phyloP scores from a whole-genome alignment of 495 filamentous ascomycete genomes.

The Aspergillus mulundensis region DNA sequence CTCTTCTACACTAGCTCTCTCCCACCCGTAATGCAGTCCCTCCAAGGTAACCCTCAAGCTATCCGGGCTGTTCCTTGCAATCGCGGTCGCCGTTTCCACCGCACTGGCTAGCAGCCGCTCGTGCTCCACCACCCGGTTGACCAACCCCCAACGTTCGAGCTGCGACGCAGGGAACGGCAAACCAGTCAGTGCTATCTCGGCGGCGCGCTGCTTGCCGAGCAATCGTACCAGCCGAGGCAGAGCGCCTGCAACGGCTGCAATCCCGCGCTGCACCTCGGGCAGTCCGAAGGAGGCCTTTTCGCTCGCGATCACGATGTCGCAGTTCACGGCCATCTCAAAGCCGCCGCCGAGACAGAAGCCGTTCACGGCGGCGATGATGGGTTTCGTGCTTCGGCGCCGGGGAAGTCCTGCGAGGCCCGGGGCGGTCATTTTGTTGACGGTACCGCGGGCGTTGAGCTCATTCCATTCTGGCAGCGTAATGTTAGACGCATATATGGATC shows the following conservation, averaged over 20 bases:
- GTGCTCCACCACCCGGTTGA: conserved; percentile 5
- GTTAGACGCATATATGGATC: background rate
- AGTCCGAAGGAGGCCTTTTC: conserved; percentile 53
- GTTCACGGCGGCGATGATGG: conserved; percentile 71
- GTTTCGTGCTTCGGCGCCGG: conserved; percentile 47
- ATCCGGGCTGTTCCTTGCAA: conserved; percentile 59
- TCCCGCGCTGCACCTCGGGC: conserved; percentile 66
- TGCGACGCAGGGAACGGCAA: conserved; percentile 51
- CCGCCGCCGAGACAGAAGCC: conserved; percentile 74
- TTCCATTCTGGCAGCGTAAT: conserved; percentile 37
- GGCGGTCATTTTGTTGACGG: conserved; percentile 41
- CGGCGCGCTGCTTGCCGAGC: conserved; percentile 63
- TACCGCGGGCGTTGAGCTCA: conserved; percentile 29
- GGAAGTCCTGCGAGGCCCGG: conserved; percentile 53
- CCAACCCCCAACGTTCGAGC: conserved; percentile 59
- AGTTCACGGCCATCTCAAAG: conserved; percentile 67
- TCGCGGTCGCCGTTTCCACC: conserved; percentile 7
- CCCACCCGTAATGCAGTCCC: conserved; percentile 66
- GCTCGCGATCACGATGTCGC: conserved; percentile 63
- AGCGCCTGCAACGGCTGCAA: conserved; percentile 65
- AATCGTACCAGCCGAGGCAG: conserved; percentile 68
- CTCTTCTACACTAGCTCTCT: conserved; percentile 59
- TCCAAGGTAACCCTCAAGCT: conserved; percentile 61
- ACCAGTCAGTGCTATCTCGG: conserved; percentile 67
- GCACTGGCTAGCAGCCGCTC: conserved; percentile 4